These are phyloP conservation scores for Clarkia xantiana DNA, from an alignment of 345 rosid genomes.

Conservation along the genomic window DNA sequence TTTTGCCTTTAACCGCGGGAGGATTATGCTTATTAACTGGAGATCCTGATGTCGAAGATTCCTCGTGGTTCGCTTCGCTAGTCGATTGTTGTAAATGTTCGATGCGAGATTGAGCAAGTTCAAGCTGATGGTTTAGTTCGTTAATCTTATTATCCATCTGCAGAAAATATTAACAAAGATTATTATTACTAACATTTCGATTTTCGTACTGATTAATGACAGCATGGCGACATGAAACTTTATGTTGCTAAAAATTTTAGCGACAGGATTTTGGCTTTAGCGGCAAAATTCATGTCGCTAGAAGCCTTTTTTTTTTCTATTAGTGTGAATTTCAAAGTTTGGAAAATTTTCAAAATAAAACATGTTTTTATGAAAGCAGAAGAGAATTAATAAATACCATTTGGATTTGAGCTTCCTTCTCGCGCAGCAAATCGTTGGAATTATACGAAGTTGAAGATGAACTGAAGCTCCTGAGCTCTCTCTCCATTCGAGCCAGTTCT, in stretches of 20 bases:
- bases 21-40: conserved; percentile 4
- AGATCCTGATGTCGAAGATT: not conserved
- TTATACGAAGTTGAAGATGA: conserved; percentile 22
- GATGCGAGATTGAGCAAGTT: conserved; percentile 49
- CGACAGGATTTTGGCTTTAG: no score
- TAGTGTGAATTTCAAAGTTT: no score
- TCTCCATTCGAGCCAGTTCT: conserved; percentile 66
- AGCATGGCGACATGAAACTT: no score
- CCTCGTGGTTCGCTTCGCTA: conserved; percentile 1
- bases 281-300: no score
- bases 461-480: conserved; percentile 36
- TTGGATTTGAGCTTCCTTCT: conserved; percentile 53
- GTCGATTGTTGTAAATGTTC: conserved; percentile 35
- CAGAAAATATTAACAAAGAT: not conserved
- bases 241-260: no score
- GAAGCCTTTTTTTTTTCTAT: no score
- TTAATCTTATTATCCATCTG: conserved; percentile 73
- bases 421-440: conserved; percentile 28
- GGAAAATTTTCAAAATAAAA: no score
- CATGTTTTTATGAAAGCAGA: no score
- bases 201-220: no score
- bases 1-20: conserved; percentile 4
- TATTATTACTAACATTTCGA: not conserved
- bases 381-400: no score
- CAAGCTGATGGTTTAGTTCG: conserved; percentile 53